Conservation (phyloP, 164 flowering plant genomes). For the Stephania japonica region DNA sequence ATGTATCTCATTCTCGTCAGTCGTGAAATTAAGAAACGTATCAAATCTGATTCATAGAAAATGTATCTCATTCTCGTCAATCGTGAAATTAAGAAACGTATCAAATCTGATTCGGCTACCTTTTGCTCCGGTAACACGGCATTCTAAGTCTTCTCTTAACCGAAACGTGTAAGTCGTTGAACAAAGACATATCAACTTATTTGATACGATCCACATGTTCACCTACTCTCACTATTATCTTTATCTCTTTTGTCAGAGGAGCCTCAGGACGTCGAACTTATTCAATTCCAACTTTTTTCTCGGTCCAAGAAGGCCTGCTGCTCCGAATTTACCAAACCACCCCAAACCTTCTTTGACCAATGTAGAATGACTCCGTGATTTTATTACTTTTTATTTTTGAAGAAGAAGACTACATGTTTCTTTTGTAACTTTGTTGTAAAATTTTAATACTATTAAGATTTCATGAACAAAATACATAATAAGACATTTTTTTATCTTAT, state of each 20-base stretch:
- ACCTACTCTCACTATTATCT: background rate
- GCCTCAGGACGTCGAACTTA: slow-evolving; percentile 7
- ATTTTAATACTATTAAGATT: no score
- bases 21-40: no score
- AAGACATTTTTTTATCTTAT: no score
- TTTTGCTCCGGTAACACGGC: background rate
- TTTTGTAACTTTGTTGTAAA: no score
- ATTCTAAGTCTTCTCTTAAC: background rate
- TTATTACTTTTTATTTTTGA: no score
- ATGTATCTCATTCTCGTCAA: no score
- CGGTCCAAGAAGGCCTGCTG: background rate
- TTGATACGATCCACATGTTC: background rate
- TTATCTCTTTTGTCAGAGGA: background rate
- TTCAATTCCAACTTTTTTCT: slow-evolving; percentile 1
- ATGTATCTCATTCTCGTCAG: no score
- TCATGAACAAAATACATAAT: no score
- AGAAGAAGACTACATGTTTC: no score
- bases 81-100: no score
- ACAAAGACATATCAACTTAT: background rate
- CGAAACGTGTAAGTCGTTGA: background rate
- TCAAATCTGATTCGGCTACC: background rate
- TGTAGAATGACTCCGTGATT: no score
- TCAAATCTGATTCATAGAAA: no score
- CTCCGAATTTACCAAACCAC: background rate
- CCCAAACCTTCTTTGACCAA: background rate